Base-by-base conservation (phyloP, 225 moss, liverwort and hornwort species). In the Neckera pumila region DNA sequence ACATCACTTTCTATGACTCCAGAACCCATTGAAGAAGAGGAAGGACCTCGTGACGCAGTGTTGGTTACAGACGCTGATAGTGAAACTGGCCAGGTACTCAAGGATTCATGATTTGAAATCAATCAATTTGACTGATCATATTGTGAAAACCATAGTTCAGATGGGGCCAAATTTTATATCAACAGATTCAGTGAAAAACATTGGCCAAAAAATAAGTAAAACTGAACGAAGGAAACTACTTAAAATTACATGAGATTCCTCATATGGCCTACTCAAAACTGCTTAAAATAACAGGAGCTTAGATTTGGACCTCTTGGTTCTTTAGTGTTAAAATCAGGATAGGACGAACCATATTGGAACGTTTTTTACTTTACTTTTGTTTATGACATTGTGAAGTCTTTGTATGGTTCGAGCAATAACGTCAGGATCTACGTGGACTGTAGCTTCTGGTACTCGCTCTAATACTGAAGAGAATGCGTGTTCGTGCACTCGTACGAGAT, bases 31-130 rank as follows among this genome's bases (percentile, higher is more conserved):
- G 87, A 91, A 79, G 91, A 94, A 61, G 92, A 93, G 74, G 89
- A 94, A 78, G 88, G 69, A 20, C 91, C 90, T 77, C 93, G 96
- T 60, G 95, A 96, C 81, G 97, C 96, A 43, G 95, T 98, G 42
- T 83, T 98, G 60, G 96, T 98, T 69, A 97, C 97, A 14, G 97
- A 97, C 88, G 98, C 96, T 66, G 98, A 96, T n/a, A 95, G 97
- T 77, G 94, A 96, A 70, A 98, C 96, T 92, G 97, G 98, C 67
- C 98, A 98, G 97, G 98, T 98, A 87, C 47, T 71, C 67, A 62
- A 16, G 36, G 49, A 82, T 64, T 47, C 49, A 64, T 64, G 76
- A 30, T 86, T 77, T 84, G 61, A 78, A 49, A 66, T 49, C 49
- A 22, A 64, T 17, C 36, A 11, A 64, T 82, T 82, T 22, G 49